Base-by-base conservation (phyloP, 768 basidiomycete genomes). In the Guyanaporus albipodus region DNA sequence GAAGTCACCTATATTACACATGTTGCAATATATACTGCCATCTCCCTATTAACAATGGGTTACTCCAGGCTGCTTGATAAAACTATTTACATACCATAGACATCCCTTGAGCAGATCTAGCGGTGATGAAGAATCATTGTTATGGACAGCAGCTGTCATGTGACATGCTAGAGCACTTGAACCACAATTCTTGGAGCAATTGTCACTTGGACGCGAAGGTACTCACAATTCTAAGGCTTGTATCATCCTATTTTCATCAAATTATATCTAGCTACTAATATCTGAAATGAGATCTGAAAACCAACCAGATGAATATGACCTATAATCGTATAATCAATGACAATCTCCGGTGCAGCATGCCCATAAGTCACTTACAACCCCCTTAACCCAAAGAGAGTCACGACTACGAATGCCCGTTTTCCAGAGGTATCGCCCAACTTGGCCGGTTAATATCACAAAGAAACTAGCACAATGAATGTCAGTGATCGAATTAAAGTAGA, bases 371-470 rank as follows among this genome's bases (percentile, higher is more conserved):
- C 61, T 3, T 29, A 63, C 61, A 18, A 53, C 17, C 21, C 44
- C 32, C 43, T 62, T 63, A 34, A 57, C 35, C 61, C 61, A 63
- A 42, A 29, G 18, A 32, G 50, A 24, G 6, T 63, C 62, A 22
- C 55, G 52, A 27, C 31, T 12, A 36, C 47, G 57, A 31, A 53
- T 21, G 11, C 47, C 2, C 8, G n/a, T 31, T 17, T 29, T 63
- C 48, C 54, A 38, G 44, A 64, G 48, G 35, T 63, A 64, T 8
- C 54, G n/a, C 37, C 24, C 49, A 11, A 62, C 55, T 50, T 63
- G 61, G 19, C 36, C 1, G 8, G 59, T 61, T n/a, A 64, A 28
- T 31, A 62, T 38, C 31, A 51, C 1, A 27, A 62, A 63, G 28
- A 52, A 12, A 14, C 61, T 62, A 10, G 23, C 1, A 6, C 1